A percentile compares a stretch with the other conserved stretches of the same genome.
phyloP scores from a whole-genome alignment of 2,329 filamentous ascomycete species.

The Colletotrichum liriopes region DNA sequence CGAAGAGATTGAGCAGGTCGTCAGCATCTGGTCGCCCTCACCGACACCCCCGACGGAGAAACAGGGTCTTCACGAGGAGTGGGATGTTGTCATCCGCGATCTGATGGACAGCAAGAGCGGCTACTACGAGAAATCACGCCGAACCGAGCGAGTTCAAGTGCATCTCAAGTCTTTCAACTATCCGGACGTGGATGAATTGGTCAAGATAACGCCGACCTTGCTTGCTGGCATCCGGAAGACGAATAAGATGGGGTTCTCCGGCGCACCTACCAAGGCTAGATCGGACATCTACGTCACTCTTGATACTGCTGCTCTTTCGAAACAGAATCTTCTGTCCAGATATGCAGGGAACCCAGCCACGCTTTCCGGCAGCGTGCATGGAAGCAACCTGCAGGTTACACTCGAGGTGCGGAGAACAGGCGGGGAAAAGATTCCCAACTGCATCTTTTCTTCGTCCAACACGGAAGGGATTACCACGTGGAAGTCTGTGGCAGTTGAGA shows the following conservation, averaged over 20 bases:
- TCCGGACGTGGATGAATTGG: slow-evolving; percentile 83
- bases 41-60: slow-evolving; percentile 69
- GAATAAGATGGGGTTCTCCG: slow-evolving; percentile 92
- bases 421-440: slow-evolving; percentile 88
- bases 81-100: slow-evolving; percentile 81
- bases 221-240: slow-evolving; percentile 87
- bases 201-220: slow-evolving; percentile 89
- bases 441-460: slow-evolving; percentile 90
- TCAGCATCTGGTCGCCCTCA: slow-evolving; percentile 83
- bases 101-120: slow-evolving; percentile 82
- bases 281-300: slow-evolving; percentile 97
- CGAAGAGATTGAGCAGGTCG: slow-evolving; percentile 81
- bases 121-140: slow-evolving; percentile 80
- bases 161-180: slow-evolving; percentile 85
- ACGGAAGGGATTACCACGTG: slow-evolving; percentile 85
- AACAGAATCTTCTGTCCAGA: slow-evolving; percentile 80
- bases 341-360: slow-evolving; percentile 82
- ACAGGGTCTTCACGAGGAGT: slow-evolving; percentile 74
- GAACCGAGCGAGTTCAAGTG: slow-evolving; percentile 84
- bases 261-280: slow-evolving; percentile 87
- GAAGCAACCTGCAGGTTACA: slow-evolving; percentile 87
- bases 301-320: slow-evolving; percentile 82
- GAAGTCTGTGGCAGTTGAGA: slow-evolving; percentile 85
- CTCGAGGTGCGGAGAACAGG: slow-evolving; percentile 86
- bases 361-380: slow-evolving; percentile 72